phyloP scores from a whole-genome alignment of 2,329 filamentous ascomycete species.

The Fusarium sp. region DNA sequence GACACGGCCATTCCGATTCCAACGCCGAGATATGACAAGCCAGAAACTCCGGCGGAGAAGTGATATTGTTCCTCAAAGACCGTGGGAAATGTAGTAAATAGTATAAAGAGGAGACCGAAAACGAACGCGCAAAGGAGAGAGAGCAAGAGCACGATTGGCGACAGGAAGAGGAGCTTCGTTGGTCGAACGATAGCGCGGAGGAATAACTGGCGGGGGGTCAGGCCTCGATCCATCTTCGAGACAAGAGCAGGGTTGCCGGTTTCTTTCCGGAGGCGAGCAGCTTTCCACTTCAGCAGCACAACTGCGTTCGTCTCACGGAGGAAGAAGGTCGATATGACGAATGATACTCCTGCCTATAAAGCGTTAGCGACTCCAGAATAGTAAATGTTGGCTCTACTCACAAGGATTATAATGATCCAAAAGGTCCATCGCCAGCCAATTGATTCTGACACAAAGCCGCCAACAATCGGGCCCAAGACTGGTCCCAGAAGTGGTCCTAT shows the following conservation, averaged over 20 bases:
- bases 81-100: conserved; percentile 51
- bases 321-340: conserved; percentile 28
- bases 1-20: conserved; percentile 49
- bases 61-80: conserved; percentile 51
- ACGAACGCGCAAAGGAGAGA: conserved; percentile 50
- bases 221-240: too few species aligned
- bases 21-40: conserved; percentile 62
- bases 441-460: conserved; percentile 58
- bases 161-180: conserved; percentile 60
- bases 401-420: conserved; percentile 61
- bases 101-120: conserved; percentile 51
- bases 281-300: conserved; percentile 8
- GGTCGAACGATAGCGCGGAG: conserved; percentile 53
- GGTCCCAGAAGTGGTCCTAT: conserved; percentile 70
- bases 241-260: not conserved
- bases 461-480: conserved; percentile 49
- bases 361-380: too few species aligned
- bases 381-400: too few species aligned
- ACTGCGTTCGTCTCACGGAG: conserved; percentile 45
- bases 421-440: conserved; percentile 63
- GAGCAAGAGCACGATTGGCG: conserved; percentile 63
- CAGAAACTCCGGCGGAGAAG: conserved; percentile 44
- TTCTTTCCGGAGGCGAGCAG: not conserved
- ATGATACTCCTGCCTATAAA: too few species aligned
- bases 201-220: not conserved